Evolutionary conservation across 257 asterid genomes (phyloP).

Genomic region (Fraxinus pennsylvanica): DNA sequence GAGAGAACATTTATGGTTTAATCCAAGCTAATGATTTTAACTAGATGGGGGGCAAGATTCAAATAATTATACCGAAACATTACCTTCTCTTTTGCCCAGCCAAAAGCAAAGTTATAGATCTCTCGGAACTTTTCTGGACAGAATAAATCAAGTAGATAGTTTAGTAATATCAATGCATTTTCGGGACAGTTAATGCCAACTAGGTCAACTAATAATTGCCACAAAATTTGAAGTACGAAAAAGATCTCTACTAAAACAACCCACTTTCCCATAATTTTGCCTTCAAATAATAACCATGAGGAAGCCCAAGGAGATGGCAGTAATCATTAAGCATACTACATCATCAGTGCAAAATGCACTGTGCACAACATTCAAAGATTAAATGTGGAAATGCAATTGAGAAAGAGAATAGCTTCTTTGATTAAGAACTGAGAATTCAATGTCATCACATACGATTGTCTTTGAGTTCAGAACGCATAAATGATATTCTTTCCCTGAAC

Average conservation of each 20-base stretch:
- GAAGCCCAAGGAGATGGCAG: conserved; percentile 8
- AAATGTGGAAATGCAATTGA: not conserved
- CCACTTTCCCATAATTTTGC: conserved; percentile 1
- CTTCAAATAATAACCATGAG: not conserved
- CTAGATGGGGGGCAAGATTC: conserved; percentile 4
- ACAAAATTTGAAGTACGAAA: not conserved
- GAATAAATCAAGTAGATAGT: conserved; percentile 10
- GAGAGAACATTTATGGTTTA: not conserved
- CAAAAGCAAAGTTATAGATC: conserved; percentile 93
- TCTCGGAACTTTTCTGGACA: conserved; percentile 82
- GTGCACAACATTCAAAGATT: not conserved
- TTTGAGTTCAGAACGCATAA: conserved; percentile 92
- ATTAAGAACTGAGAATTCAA: conserved; percentile 24
- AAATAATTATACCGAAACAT: conserved; percentile 14
- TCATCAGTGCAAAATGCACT: conserved; percentile 8
- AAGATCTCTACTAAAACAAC: conserved; percentile 1
- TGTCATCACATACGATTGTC: conserved; percentile 82
- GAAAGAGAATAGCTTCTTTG: conserved; percentile 17
- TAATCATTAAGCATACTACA: conserved; percentile 16
- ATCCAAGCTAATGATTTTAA: conserved; percentile 4
- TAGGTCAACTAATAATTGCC: not conserved
- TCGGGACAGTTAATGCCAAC: conserved; percentile 10
- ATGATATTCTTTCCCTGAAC: conserved; percentile 82
- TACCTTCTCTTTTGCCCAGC: conserved; percentile 99
- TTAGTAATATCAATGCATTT: conserved; percentile 21